These are phyloP conservation scores for Pinguiococcus pyrenoidosus DNA, from an alignment of 108 stramenopile genomes.

Conservation along the genomic window DNA sequence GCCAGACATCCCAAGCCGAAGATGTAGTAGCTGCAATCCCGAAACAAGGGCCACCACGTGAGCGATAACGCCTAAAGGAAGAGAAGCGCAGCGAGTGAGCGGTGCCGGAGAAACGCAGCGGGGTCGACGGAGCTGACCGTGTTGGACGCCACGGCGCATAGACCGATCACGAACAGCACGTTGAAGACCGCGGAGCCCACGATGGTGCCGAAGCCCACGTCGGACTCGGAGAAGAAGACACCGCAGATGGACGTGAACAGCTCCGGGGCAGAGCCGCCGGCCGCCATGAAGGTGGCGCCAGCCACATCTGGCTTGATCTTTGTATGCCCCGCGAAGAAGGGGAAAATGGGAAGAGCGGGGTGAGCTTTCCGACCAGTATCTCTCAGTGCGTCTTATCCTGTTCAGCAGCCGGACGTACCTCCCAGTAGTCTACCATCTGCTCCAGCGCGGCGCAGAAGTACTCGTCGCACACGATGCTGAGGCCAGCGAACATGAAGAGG, in stretches of 20 bases:
- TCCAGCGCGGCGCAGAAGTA: slow-evolving; percentile 24
- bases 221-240: slow-evolving; percentile 19
- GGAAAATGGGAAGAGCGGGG: too few species aligned
- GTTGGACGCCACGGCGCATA: slow-evolving; percentile 19
- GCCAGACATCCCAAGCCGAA: slow-evolving; percentile 8
- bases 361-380: too few species aligned
- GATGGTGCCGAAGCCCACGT: slow-evolving; percentile 48
- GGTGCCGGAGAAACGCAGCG: too few species aligned
- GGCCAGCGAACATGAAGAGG: slow-evolving; percentile 33
- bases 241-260: slow-evolving; percentile 39
- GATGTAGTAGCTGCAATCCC: slow-evolving; percentile 30
- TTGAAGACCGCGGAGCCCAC: slow-evolving; percentile 52
- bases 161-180: slow-evolving; percentile 47
- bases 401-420: too few species aligned
- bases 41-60: slow-evolving; percentile 32
- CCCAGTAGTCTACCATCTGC: neutral
- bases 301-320: slow-evolving; percentile 28
- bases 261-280: slow-evolving; percentile 33
- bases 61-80: slow-evolving; percentile 9
- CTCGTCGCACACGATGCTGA: slow-evolving; percentile 42
- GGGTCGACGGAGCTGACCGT: too few species aligned
- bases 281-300: slow-evolving; percentile 41
- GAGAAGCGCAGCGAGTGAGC: too few species aligned
- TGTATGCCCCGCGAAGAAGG: slow-evolving; percentile 9
- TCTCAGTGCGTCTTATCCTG: too few species aligned